Conservation (phyloP, 805 yeast species). For the Metschnikowia kunwiensis region DNA sequence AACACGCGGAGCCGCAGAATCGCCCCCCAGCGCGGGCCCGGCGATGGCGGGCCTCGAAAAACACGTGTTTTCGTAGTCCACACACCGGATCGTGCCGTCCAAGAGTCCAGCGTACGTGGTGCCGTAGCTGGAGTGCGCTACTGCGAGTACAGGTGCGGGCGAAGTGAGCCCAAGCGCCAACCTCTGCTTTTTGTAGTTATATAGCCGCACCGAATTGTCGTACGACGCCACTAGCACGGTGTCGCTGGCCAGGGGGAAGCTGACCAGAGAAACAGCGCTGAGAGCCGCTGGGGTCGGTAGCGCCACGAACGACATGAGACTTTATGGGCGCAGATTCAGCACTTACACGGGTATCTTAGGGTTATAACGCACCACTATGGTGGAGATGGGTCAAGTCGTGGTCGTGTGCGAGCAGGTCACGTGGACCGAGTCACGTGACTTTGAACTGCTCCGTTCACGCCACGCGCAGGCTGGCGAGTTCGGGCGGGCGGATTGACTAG, state of each 20-base stretch:
- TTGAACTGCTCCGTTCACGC: too few relatives aligned
- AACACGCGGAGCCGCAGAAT: not conserved
- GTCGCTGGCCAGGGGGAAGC: conserved; percentile 11
- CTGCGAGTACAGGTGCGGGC: conserved; percentile 25
- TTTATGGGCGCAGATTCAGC: too few relatives aligned
- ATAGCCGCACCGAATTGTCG: conserved; percentile 12
- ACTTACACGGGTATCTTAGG: too few relatives aligned
- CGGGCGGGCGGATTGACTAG: too few relatives aligned
- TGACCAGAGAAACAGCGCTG: conserved; percentile 8
- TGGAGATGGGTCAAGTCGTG: too few relatives aligned
- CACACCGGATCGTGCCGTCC: conserved; percentile 51
- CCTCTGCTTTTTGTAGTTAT: conserved; percentile 7
- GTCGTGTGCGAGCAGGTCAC: too few relatives aligned
- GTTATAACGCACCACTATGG: too few relatives aligned
- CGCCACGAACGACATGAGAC: conserved; percentile 9
- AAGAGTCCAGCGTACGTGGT: conserved; percentile 47
- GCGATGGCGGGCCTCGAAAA: conserved; percentile 9
- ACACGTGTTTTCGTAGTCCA: conserved; percentile 47
- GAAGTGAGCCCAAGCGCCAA: conserved; percentile 8
- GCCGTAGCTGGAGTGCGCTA: conserved; percentile 26
- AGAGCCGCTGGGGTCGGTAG: conserved; percentile 12
- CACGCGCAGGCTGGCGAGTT: too few relatives aligned
- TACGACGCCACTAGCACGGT: conserved; percentile 13
- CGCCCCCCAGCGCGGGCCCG: not conserved
- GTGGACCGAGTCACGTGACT: too few relatives aligned